Base-by-base conservation (phyloP, 78 protist genomes). In the Capsaspora owczarzaki region DNA sequence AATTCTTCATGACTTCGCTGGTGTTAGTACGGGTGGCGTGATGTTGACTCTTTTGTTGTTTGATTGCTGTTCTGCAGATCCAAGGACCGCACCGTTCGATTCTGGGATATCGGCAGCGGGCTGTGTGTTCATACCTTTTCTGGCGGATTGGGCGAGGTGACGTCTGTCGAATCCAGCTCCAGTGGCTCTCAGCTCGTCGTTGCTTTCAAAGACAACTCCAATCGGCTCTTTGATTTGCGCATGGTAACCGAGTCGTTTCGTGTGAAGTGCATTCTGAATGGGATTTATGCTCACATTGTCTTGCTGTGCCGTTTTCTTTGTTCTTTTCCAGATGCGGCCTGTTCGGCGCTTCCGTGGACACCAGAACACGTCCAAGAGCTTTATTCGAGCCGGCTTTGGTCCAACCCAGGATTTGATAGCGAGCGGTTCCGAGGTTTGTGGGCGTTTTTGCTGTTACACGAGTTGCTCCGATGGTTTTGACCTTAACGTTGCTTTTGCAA, bases 21-120 rank as follows among this genome's bases (percentile, higher is more conserved):
- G 56, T 49, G n/a, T 49, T 10, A 20, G 56, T 16, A 16, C 22
- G 71, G 43, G 10, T 66, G n/a, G 74, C 41, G 4, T 40, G 5
- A 66, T 33, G 22, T 66, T 12, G 71, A 27, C 22, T 29, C 35
- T 19, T 69, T 2, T 4, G 41, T 69, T 12, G 25, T 12, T 69
- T 22, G 29, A 69, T 60, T 53, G 5, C 35, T 23, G 60, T 47
- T 61, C 61, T 8, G 46, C 81, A 69, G 83, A 14, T 77, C 88
- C 31, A 92, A 92, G 81, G 97, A 94, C 82, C 29, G 84, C 61
- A 86, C 90, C 47, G 79, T 94, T 35, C 86, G 83, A 41, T 90
- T 94, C 61, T 94, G 97, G 97, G 97, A 94, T 85, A 77, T 91
- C 25, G 76, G 72, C 12, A 81, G 89, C 38, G 95, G 95, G 42